These are phyloP conservation scores for Crucibulum laeve DNA, from an alignment of 768 basidiomycete genomes.

Conservation along the genomic window DNA sequence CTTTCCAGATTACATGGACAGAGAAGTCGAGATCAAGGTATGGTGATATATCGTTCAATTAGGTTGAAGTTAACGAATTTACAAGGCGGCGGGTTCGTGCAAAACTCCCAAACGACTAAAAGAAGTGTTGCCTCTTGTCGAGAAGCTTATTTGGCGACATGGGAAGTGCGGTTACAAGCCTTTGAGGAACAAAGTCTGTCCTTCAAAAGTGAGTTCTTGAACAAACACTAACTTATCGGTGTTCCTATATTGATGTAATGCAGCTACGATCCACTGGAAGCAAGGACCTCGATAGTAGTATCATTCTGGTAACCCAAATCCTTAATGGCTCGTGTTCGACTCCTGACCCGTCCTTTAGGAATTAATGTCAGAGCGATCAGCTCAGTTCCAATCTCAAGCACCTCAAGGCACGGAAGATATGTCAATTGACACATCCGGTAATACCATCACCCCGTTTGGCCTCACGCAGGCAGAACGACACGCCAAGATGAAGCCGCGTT, in stretches of 20 bases:
- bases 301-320: slow-evolving; percentile 54
- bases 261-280: slow-evolving; percentile 36
- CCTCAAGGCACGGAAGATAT: slow-evolving; percentile 28
- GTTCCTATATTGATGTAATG: not conserved
- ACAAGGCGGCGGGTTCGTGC: slow-evolving; percentile 34
- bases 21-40: slow-evolving; percentile 72
- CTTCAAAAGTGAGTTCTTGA: slow-evolving; percentile 57
- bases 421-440: slow-evolving; percentile 52
- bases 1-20: slow-evolving; percentile 51
- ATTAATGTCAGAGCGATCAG: slow-evolving; percentile 67
- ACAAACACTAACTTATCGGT: not conserved
- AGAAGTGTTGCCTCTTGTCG: slow-evolving; percentile 44
- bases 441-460: slow-evolving; percentile 39
- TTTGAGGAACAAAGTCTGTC: slow-evolving; percentile 63
- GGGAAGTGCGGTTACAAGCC: slow-evolving; percentile 64
- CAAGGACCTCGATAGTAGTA: slow-evolving; percentile 48
- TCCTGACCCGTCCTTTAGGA: slow-evolving; percentile 40
- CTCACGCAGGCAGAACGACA: slow-evolving; percentile 43
- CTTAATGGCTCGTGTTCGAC: not conserved
- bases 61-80: not conserved
- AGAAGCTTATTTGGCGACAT: slow-evolving; percentile 65
- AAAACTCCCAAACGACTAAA: slow-evolving; percentile 78
- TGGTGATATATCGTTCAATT: slow-evolving; percentile 2
- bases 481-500: slow-evolving; percentile 61
- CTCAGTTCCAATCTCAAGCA: slow-evolving; percentile 51